These are phyloP conservation scores for Hypomontagnella submonticulosa DNA, from an alignment of 495 filamentous ascomycete genomes.

Conservation along the genomic window DNA sequence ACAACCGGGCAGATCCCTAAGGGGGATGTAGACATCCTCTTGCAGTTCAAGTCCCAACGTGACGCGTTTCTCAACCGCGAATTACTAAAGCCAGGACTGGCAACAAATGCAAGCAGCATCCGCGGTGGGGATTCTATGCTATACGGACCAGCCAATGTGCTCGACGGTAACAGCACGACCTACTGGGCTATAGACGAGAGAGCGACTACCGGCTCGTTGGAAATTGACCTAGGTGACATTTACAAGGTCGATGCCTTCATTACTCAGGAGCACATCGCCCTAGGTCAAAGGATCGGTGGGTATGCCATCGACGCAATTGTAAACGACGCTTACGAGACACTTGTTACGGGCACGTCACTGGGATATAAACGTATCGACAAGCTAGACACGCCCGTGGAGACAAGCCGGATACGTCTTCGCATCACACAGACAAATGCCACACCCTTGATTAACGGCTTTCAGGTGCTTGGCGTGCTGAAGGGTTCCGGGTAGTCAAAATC, in stretches of 20 bases:
- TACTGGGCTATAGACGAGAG: constrained; percentile 41
- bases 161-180: constrained; percentile 32
- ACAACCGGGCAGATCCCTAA: constrained; percentile 40
- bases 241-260: constrained; percentile 40
- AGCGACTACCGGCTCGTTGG: constrained; percentile 36
- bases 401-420: constrained; percentile 31
- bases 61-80: constrained; percentile 39
- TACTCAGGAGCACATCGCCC: constrained; percentile 43
- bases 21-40: constrained; percentile 32
- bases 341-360: constrained; percentile 42
- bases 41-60: constrained; percentile 37
- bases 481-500: neutral
- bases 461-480: constrained; percentile 34
- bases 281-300: constrained; percentile 45
- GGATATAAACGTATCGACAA: constrained; percentile 46
- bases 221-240: constrained; percentile 31
- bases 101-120: constrained; percentile 39
- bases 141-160: constrained; percentile 40
- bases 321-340: constrained; percentile 31
- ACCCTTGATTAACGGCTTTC: constrained; percentile 38
- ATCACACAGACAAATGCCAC: constrained; percentile 45
- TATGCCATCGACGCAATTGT: constrained; percentile 37
- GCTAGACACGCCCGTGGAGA: constrained; percentile 20
- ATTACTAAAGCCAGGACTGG: constrained; percentile 19
- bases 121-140: constrained; percentile 28